Evolutionary conservation across 2,329 filamentous ascomycete species (phyloP), one percentile per base, ranked within the genome.

Genomic region (Magnaporthales sp.): DNA sequence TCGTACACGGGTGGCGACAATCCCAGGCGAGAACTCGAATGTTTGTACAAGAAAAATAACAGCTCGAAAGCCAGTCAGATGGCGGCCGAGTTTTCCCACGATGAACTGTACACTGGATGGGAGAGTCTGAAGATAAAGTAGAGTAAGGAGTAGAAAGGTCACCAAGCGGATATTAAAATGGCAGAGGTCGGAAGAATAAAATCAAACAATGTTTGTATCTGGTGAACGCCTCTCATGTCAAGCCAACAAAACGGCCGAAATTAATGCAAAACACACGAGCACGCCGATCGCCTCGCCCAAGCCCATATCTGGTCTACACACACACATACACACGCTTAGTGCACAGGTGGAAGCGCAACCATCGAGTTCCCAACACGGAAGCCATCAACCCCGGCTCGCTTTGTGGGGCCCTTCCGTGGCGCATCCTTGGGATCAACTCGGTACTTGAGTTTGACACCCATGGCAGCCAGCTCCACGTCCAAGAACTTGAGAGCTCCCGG

Each of bases 391-490:
- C 71, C 71, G 56, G 71, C 74, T 46, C 74, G 81, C 70, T 77
- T 75, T 75, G 85, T 74, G 2, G 79, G 78, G 2, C 84, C 82
- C 75, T 83, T 85, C 64, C 84, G 80, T 66, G 84, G 81, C 71
- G 81, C 84, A 71, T 98, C 90, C 77, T 90, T 89, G 76, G 79
- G 80, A 71, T 83, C 82, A 58, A 87, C 77, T 67, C 80, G 80
- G 72, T 97, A 98, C 83, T 92, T 97, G 80, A 99, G 86, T 80
- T 93, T 90, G 66, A 99, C 89, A 66, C 95, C 95, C 95, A 99
- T 99, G 67, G 93, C 93, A 46, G 93, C 92, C 72, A 99, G 81
- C 79, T 99, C 95, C 24, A 97, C 93, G 79, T 99, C 95, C 71
- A 99, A 80, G 80, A 91, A 98, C 79, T 91, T 92, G 77, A 99